Percentiles rank a stretch among this genome's conserved stretches.
Conservation (phyloP, 352 stramenopile genomes). For the Phytophthora sojae region DNA sequence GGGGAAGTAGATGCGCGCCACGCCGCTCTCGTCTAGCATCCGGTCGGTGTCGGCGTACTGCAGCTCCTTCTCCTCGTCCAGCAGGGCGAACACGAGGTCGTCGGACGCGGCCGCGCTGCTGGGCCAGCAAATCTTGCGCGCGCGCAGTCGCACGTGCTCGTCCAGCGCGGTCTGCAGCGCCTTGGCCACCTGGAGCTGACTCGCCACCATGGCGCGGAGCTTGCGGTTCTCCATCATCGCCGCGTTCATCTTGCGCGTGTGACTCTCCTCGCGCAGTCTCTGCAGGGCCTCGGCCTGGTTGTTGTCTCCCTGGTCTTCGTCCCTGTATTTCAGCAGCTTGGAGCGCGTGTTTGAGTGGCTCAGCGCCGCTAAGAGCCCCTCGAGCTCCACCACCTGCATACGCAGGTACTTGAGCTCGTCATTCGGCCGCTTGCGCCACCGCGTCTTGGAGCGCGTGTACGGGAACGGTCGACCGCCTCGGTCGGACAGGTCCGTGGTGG, state of each 20-base stretch:
- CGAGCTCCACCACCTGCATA: conserved; percentile 23
- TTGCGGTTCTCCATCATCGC: conserved; percentile 33
- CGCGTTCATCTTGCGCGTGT: conserved; percentile 9
- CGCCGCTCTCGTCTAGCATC: conserved; percentile 28
- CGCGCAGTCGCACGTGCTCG: conserved; percentile 27
- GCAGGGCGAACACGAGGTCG: conserved; percentile 37
- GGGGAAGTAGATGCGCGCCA: conserved; percentile 29
- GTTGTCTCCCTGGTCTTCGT: conserved; percentile 1
- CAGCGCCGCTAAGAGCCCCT: conserved; percentile 22
- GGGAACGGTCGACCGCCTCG: conserved; percentile 23
- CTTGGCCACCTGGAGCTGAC: conserved; percentile 29
- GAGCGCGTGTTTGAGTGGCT: conserved; percentile 1
- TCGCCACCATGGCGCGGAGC: conserved; percentile 20
- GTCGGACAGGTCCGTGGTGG: conserved; percentile 2
- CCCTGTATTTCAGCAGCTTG: conserved; percentile 2
- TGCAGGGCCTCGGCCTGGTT: conserved; percentile 15
- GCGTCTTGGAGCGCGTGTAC: conserved; percentile 31
- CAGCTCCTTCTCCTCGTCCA: conserved; percentile 39
- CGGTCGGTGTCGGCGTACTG: conserved; percentile 35
- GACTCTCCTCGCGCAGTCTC: conserved; percentile 17
- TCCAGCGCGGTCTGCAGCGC: conserved; percentile 27
- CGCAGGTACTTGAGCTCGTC: conserved; percentile 47
- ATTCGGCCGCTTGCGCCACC: conserved; percentile 40
- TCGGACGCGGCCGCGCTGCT: conserved; percentile 27
- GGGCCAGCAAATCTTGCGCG: conserved; percentile 32